Evolutionary conservation across 1,284 basidiomycete genomes (phyloP).

Genomic region (Afroboletus lepidellus): DNA sequence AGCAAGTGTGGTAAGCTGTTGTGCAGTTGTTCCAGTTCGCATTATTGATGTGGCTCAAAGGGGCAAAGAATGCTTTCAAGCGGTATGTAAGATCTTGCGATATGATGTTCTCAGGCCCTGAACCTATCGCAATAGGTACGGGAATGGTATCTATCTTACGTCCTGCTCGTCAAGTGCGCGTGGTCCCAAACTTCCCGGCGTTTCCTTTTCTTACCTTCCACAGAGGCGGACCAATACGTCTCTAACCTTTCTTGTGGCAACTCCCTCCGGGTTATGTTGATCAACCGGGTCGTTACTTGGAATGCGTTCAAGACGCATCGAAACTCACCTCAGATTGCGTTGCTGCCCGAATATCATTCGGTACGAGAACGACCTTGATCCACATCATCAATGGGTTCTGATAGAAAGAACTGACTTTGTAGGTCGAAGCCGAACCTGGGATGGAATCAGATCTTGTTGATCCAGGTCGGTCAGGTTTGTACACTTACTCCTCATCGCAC

Average conservation of each 20-base stretch:
- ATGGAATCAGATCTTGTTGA: conserved; percentile 18
- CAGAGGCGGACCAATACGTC: conserved; percentile 60
- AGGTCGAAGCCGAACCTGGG: conserved; percentile 18
- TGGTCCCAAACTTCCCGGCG: neutral
- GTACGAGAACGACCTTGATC: neutral
- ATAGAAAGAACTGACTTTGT: no score
- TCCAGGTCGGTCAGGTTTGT: conserved; percentile 14
- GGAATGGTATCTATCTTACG: conserved; percentile 16
- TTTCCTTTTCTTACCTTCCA: conserved; percentile 5
- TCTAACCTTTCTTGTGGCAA: conserved; percentile 38
- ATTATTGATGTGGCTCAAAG: conserved; percentile 6
- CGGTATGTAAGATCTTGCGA: conserved; percentile 8
- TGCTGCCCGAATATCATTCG: conserved; percentile 13
- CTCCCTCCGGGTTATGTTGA: conserved; percentile 44
- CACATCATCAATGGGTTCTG: neutral
- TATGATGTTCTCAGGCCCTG: neutral
- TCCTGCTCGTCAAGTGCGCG: conserved; percentile 20
- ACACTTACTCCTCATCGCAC: neutral
- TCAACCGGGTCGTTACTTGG: conserved; percentile 56
- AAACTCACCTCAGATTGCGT: conserved; percentile 38
- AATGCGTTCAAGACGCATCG: conserved; percentile 43
- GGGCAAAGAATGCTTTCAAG: conserved; percentile 19
- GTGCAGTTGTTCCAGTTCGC: neutral
- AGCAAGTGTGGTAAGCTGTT: conserved; percentile 11
- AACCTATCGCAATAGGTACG: conserved; percentile 8